Percentiles rank a stretch among this genome's conserved stretches.
These are phyloP conservation scores for Cynanchum wilfordii DNA, from an alignment of 257 asterid genomes.

Conservation along the genomic window DNA sequence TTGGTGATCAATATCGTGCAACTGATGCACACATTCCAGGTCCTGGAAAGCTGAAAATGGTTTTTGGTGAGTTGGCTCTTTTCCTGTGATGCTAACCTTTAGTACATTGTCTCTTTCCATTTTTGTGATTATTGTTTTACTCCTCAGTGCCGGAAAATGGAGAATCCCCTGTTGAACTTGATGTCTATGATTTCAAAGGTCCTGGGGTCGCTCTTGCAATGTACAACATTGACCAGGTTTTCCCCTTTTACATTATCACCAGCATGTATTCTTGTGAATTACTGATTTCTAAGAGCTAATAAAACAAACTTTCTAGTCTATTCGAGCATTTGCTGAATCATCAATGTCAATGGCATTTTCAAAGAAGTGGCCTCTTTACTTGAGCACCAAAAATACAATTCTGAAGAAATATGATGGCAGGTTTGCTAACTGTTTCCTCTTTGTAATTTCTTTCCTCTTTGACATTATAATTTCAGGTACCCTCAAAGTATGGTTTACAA, in stretches of 20 bases:
- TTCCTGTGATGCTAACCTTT: not conserved
- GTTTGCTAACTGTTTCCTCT: slow-evolving; percentile 25
- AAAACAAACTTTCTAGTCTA: slow-evolving; percentile 46
- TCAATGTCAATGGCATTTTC: slow-evolving; percentile 85
- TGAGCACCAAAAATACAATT: slow-evolving; percentile 89
- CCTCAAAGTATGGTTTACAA: not conserved
- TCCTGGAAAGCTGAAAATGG: slow-evolving; percentile 88
- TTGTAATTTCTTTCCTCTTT: not conserved
- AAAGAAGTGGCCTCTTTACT: slow-evolving; percentile 86
- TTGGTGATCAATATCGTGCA: slow-evolving; percentile 94
- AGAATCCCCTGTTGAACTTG: slow-evolving; percentile 50
- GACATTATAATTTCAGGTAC: not conserved
- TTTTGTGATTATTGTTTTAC: slow-evolving; percentile 2
- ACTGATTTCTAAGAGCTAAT: slow-evolving; percentile 10
- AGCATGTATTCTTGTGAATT: slow-evolving; percentile 1
- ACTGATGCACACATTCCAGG: slow-evolving; percentile 67
- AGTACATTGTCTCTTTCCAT: slow-evolving; percentile 7
- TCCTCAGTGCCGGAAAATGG: slow-evolving; percentile 70
- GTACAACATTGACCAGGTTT: slow-evolving; percentile 83
- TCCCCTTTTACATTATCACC: slow-evolving; percentile 14
- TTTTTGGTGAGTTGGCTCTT: slow-evolving; percentile 56
- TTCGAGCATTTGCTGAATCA: slow-evolving; percentile 89
- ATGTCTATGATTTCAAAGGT: slow-evolving; percentile 69
- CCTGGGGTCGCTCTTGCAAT: slow-evolving; percentile 92
- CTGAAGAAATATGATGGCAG: slow-evolving; percentile 95